These are phyloP conservation scores for Pseudognaphalium luteoalbum DNA, from an alignment of 129 eudicot genomes.

Conservation along the genomic window DNA sequence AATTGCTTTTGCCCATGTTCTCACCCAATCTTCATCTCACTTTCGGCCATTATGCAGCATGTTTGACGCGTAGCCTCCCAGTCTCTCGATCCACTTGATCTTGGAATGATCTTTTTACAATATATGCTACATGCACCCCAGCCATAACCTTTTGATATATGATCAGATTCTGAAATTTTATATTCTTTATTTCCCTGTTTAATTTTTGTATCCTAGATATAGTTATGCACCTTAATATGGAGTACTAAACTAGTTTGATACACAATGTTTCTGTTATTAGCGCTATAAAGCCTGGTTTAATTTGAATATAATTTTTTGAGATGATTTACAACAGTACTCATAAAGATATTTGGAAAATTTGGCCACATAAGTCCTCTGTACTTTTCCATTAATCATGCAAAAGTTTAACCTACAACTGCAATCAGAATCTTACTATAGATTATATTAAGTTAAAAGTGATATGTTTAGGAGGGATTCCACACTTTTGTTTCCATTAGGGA, in stretches of 20 bases:
- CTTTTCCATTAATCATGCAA: neutral
- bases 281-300: neutral
- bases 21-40: conserved; percentile 26
- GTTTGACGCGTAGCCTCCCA: conserved; percentile 15
- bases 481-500: neutral
- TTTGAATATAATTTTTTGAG: no score
- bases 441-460: no score
- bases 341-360: neutral
- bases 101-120: conserved; percentile 10
- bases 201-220: neutral
- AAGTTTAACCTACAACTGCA: neutral
- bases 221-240: neutral
- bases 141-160: conserved; percentile 7
- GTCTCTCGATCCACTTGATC: conserved; percentile 29
- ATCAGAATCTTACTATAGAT: neutral
- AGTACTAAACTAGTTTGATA: no score
- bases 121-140: neutral
- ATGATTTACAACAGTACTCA: neutral
- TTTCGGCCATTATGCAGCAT: conserved; percentile 22
- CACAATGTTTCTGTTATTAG: no score
- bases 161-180: neutral
- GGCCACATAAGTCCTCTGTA: neutral
- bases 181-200: neutral
- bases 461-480: neutral
- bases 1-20: conserved; percentile 28